Evolutionary conservation across 2,329 filamentous ascomycete genomes (phyloP), one percentile per base, ranked within the genome.

Genomic region (Penicillium brevicompactum): DNA sequence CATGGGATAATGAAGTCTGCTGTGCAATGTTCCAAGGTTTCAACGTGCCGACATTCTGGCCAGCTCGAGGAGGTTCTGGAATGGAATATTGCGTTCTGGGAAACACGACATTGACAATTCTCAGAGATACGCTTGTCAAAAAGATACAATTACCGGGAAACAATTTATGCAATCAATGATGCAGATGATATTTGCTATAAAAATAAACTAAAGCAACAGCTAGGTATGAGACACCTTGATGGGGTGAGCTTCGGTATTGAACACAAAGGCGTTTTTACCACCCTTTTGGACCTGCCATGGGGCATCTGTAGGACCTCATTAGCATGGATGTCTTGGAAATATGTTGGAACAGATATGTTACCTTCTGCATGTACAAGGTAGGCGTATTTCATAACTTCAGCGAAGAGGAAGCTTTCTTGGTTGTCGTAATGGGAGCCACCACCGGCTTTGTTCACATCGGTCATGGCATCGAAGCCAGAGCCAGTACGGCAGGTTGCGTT

Each of bases 401-500:
- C 91, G 71, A 95, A 91, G 78, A 89, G 87, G 76, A 94, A 96
- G 66, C 88, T 92, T 76, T 96, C 90, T 80, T 93, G 89, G 70
- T 88, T 87, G 70, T 96, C 84, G 41, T 74, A 72, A 56, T 82
- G 85, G 0, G 75, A 73, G 1, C 88, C 89, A 9, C 89, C 90
- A 30, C 78, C 79, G 3, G 67, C 64, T 3, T 74, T 75, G 62
- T 89, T 90, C 44, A 95, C 89, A 68, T 95, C 73, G 0, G 65
- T 70, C 52, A 95, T 76, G 30, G 82, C 80, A 11, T 83, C 83
- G 73, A 86, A 95, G 7, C 89, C 91, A 21, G 82, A 86, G 6
- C 83, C 84, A 0, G 82, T 84, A 22, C 82, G 76, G 60, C 86
- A 87, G 14, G 83, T 88, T 30, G 72, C 71, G 65, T 86, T 87